Evolutionary conservation across 2,329 filamentous ascomycete genomes (phyloP), one percentile per base, ranked within the genome.

Genomic region (Cladobotryum mycophilum): DNA sequence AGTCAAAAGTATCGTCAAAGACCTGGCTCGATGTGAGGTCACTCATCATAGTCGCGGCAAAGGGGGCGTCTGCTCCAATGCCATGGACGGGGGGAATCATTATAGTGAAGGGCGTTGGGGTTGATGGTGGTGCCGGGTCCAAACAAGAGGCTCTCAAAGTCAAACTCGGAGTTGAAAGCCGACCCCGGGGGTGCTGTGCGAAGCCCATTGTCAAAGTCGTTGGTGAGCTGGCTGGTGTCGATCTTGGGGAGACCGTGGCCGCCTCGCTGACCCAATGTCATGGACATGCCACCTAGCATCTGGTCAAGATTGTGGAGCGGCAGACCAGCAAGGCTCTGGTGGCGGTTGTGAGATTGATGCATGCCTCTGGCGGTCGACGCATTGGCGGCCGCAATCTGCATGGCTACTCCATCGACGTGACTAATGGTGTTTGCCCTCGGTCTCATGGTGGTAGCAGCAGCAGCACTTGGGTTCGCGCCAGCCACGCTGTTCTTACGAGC

Each of bases 371-470:
- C 75, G 58, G 71, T 77, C 40, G 76, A 72, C 41, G 76, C 72
- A 61, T 80, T 82, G 46, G 79, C 78, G 12, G 79, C 73, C 45
- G 81, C 80, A 56, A 88, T 80, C 60, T 85, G 88, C 66, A 95
- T 80, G 38, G 85, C 81, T 48, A 78, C 76, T 51, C 82, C 80
- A 65, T 96, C 93, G 51, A 97, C 83, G 67, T 97, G 91, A 64
- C 91, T 93, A 63, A 99, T 95, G 36, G 93, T 99, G 66, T 97
- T 97, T 49, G 93, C 92, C 61, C 93, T 79, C 18, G 92, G 93
- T 57, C 93, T 81, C 81, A 92, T 91, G 12, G 78, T 76, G 48
- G 77, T 75, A 41, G 70, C 64, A 51, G 73, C 71, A 34, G 71
- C 74, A 42, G 68, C 64, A 38, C 14, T 18, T 25, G 71, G 68